Conservation (phyloP, 2,329 filamentous ascomycete genomes). For the Teratosphaeriaceae sp. region DNA sequence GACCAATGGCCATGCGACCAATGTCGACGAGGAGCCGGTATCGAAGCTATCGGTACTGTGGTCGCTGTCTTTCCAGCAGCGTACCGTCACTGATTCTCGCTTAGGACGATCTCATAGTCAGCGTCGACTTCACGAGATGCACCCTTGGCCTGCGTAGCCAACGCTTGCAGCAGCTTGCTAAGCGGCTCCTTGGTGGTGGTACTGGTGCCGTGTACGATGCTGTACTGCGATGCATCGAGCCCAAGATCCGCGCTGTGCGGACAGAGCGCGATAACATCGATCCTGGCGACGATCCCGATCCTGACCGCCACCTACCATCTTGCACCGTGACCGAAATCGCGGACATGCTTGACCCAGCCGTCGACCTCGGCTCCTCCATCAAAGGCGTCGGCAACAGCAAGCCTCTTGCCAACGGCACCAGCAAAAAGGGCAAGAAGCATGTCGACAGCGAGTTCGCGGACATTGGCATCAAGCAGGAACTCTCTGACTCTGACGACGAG, state of each 20-base stretch:
- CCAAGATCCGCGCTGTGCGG: constrained; percentile 62
- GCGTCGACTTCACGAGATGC: constrained; percentile 80
- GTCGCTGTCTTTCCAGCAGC: constrained; percentile 15
- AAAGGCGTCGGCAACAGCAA: constrained; percentile 17
- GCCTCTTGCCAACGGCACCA: constrained; percentile 15
- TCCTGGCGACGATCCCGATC: constrained; percentile 30
- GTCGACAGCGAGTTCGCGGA: constrained; percentile 18
- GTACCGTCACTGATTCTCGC: constrained; percentile 19
- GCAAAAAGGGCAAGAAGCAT: constrained; percentile 22
- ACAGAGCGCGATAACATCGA: no score
- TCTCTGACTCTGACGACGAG: constrained; percentile 17
- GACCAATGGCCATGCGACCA: constrained; percentile 24
- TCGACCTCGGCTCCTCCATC: constrained; percentile 33
- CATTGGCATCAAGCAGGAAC: constrained; percentile 25
- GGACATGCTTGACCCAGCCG: constrained; percentile 32
- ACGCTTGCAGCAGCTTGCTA: constrained; percentile 65
- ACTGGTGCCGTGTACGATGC: constrained; percentile 74
- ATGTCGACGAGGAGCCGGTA: constrained; percentile 18
- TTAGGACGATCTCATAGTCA: constrained; percentile 65
- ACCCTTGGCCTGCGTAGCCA: constrained; percentile 75
- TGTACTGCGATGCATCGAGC: constrained; percentile 64
- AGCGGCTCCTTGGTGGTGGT: constrained; percentile 61
- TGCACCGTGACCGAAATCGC: constrained; percentile 37
- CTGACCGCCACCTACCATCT: constrained; percentile 28
- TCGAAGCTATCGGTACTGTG: constrained; percentile 31